phyloP scores from a whole-genome alignment of 2,329 filamentous ascomycete species.

The Aureobasidium sp. region DNA sequence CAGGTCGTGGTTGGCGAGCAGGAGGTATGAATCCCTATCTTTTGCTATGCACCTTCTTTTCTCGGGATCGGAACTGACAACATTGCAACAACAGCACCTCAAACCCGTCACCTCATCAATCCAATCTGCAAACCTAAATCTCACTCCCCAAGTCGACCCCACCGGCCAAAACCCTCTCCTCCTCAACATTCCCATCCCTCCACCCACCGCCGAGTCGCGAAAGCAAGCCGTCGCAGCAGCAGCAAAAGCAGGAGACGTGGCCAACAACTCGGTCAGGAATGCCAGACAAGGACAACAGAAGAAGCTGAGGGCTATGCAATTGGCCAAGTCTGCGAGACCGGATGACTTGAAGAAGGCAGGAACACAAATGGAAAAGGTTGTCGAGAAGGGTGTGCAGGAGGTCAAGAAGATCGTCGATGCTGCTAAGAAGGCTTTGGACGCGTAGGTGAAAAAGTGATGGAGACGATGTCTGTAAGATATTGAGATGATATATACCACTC shows the following conservation, averaged over 20 bases:
- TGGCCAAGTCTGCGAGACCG: slow-evolving; percentile 37
- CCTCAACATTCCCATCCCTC: slow-evolving; percentile 49
- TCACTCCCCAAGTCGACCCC: slow-evolving; percentile 43
- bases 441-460: not conserved
- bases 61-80: not conserved
- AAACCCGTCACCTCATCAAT: slow-evolving; percentile 50
- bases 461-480: not conserved
- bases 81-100: slow-evolving; percentile 40
- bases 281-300: slow-evolving; percentile 44
- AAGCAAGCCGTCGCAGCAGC: slow-evolving; percentile 34
- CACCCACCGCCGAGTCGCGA: slow-evolving; percentile 51
- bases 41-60: not conserved
- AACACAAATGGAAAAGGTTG: slow-evolving; percentile 44
- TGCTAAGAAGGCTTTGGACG: slow-evolving; percentile 40
- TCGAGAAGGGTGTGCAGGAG: slow-evolving; percentile 41
- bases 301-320: slow-evolving; percentile 38
- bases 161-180: slow-evolving; percentile 45
- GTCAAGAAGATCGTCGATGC: slow-evolving; percentile 44
- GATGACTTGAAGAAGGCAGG: slow-evolving; percentile 45
- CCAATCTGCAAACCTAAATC: slow-evolving; percentile 43
- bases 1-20: slow-evolving; percentile 59
- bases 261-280: slow-evolving; percentile 35
- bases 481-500: not conserved
- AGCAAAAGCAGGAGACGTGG: slow-evolving; percentile 36
- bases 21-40: slow-evolving; percentile 41